Percentiles rank a stretch among this genome's conserved stretches.
These are phyloP conservation scores for Cichorium intybus DNA, from an alignment of 140 eudicot species.

Conservation along the genomic window DNA sequence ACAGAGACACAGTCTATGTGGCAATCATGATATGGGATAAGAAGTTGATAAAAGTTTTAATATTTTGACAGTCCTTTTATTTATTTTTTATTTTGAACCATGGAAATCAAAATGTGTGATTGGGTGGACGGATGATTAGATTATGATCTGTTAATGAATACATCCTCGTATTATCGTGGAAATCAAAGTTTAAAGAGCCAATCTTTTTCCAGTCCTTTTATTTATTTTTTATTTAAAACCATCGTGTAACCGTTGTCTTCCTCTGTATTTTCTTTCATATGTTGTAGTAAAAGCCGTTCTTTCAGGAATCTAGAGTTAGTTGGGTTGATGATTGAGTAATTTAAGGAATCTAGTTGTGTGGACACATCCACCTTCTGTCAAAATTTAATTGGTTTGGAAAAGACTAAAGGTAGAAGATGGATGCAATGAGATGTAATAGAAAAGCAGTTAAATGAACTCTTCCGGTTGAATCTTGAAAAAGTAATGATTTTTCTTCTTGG, in stretches of 20 bases:
- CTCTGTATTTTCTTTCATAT: background rate
- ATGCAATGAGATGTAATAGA: background rate
- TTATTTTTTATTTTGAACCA: too few species aligned
- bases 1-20: slow-evolving; percentile 5
- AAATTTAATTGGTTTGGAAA: slow-evolving; percentile 4
- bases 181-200: slow-evolving; percentile 23
- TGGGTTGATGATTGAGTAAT: background rate
- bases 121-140: slow-evolving; percentile 14
- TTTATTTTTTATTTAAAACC: background rate
- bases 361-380: slow-evolving; percentile 7
- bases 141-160: background rate
- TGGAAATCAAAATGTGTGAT: slow-evolving; percentile 9
- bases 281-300: slow-evolving; percentile 6
- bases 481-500: too few species aligned
- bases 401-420: background rate
- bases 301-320: slow-evolving; percentile 2
- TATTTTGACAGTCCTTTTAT: too few species aligned
- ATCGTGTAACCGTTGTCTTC: slow-evolving; percentile 6
- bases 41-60: background rate
- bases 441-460: background rate
- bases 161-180: slow-evolving; percentile 23
- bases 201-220: slow-evolving; percentile 10
- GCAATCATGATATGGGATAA: slow-evolving; percentile 1
- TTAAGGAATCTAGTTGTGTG: slow-evolving; percentile 1
- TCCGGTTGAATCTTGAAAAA: too few species aligned